Base-by-base conservation (phyloP, 805 yeast genomes). In the Saccharomycopsis oosterbeekiorum region DNA sequence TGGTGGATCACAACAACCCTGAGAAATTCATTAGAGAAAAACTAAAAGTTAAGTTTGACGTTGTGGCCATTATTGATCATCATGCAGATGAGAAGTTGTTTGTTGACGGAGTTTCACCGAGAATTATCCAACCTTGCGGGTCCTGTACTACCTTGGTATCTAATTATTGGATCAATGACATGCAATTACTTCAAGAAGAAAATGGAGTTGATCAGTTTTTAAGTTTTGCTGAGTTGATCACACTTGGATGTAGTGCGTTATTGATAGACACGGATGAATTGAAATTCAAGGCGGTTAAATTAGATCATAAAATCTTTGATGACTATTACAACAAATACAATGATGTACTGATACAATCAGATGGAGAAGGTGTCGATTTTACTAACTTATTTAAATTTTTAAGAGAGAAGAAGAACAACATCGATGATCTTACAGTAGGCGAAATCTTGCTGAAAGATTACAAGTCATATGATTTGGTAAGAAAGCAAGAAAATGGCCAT, bases 391-490 rank as follows among this genome's bases (percentile, higher is more conserved):
- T 67, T 66, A 62, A 68, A 4, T 67, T 68, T 1, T 68, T 84
- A 26, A 75, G 71, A 56, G 64, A 67, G 2, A 83, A 84, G 19
- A 92, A 90, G 70, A 78, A 79, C 61, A 82, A 89, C 68, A 74
- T 92, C 42, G 70, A 71, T 2, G 91, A 89, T 0, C 75, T 94
- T 42, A 68, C 81, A 0, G 71, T 84, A 4, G 67, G 67, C 4
- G 96, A 90, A 58, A 71, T 94, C 6, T 74, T 94, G 47, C 75
- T 85, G 55, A 92, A 91, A 71, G 99, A 93, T 70, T 93, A 88
- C 73, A 93, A 93, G 70, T 83, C 83, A 68, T 91, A 86, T 74
- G 42, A 26, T n/a, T 24, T 40, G 15, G 14, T 37, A 2, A 19
- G 53, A 29, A 36, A 39, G 24, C 11, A 21, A 12, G 58, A 55